A percentile compares a stretch with the other conserved stretches of the same genome.
phyloP scores from a whole-genome alignment of 768 basidiomycete genomes.

The Phanerochaete carnosa region DNA sequence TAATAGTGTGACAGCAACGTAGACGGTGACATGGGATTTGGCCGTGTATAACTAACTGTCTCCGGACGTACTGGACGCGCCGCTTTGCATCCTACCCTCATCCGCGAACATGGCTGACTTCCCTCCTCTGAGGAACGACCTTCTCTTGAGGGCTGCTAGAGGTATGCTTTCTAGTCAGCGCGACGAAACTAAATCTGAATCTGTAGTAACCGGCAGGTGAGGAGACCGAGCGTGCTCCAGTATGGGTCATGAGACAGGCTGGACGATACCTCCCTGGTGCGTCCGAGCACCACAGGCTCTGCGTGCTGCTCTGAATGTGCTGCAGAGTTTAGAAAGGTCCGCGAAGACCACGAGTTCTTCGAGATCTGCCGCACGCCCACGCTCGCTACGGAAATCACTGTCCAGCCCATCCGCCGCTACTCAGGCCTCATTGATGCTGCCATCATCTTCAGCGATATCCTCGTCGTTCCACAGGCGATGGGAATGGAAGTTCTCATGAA shows the following conservation, averaged over 20 bases:
- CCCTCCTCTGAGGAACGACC: slow-evolving; percentile 80
- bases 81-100: slow-evolving; percentile 4
- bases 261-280: slow-evolving; percentile 92
- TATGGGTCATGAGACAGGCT: slow-evolving; percentile 98
- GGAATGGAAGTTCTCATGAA: slow-evolving; percentile 96
- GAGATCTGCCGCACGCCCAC: slow-evolving; percentile 91
- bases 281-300: slow-evolving; percentile 15
- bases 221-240: slow-evolving; percentile 87
- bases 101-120: slow-evolving; percentile 38
- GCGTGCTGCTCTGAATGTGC: background rate
- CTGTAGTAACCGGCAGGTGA: slow-evolving; percentile 49
- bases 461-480: slow-evolving; percentile 97
- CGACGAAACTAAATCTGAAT: background rate
- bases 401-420: slow-evolving; percentile 92
- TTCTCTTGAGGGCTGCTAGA: slow-evolving; percentile 83
- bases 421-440: slow-evolving; percentile 86
- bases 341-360: slow-evolving; percentile 89
- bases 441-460: slow-evolving; percentile 98
- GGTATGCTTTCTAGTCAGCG: slow-evolving; percentile 39
- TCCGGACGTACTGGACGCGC: background rate
- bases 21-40: background rate
- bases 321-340: slow-evolving; percentile 85
- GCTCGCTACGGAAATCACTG: slow-evolving; percentile 83
- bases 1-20: background rate
- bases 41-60: background rate